Conservation (phyloP, 1,139 yeast genomes). For the Nakaseomyces kungkrabaensis region DNA sequence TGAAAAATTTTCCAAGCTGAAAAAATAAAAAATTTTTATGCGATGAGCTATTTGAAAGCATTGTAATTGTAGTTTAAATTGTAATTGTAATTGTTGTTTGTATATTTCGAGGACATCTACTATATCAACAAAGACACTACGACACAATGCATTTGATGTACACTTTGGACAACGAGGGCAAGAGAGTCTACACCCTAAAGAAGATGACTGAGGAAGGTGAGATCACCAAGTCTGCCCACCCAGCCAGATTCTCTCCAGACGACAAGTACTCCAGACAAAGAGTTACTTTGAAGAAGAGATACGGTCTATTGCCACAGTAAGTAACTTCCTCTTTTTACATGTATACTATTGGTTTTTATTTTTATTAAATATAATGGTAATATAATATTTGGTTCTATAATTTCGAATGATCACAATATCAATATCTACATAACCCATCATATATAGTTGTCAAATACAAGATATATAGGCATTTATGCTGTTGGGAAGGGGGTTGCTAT, state of each 20-base stretch:
- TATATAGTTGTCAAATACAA: background rate
- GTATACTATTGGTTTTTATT: too few species aligned
- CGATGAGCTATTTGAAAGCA: background rate
- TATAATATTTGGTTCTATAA: too few species aligned
- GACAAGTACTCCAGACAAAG: slow-evolving; percentile 99
- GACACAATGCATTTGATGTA: slow-evolving; percentile 90
- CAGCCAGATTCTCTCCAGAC: slow-evolving; percentile 98
- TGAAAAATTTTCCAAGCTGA: background rate
- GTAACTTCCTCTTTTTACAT: too few species aligned
- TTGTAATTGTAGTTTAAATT: too few species aligned
- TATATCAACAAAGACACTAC: slow-evolving; percentile 12
- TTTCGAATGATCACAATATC: too few species aligned
- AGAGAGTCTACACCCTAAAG: slow-evolving; percentile 87
- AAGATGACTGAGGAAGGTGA: slow-evolving; percentile 77
- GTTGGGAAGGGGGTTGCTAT: too few species aligned
- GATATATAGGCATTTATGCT: too few species aligned
- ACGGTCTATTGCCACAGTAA: slow-evolving; percentile 57
- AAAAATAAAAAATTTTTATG: background rate
- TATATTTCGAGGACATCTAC: too few species aligned
- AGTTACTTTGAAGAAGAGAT: slow-evolving; percentile 95
- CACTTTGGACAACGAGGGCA: slow-evolving; percentile 89
- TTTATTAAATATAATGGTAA: too few species aligned
- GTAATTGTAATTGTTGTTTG: too few species aligned
- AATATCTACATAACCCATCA: too few species aligned
- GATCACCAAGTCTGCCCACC: slow-evolving; percentile 97